Conservation (phyloP, 345 rosid species). For the Melastoma malabathricum region DNA sequence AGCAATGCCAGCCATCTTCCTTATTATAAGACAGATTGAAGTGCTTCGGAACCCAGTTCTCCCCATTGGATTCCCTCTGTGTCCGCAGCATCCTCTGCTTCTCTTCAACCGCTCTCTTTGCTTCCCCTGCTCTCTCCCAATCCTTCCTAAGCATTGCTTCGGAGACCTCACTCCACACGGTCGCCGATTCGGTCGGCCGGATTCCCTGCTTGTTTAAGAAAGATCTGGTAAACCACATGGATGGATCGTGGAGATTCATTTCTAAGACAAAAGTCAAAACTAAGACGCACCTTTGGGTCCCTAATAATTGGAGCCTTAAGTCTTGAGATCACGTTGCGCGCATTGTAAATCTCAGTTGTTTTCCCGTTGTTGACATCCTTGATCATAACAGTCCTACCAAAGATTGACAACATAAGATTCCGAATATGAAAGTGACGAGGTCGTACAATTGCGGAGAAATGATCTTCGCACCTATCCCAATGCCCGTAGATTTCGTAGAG, state of each 20-base stretch:
- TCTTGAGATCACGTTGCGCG: constrained; percentile 33
- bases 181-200: constrained; percentile 41
- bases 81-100: constrained; percentile 38
- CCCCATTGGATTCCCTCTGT: constrained; percentile 30
- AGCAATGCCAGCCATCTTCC: constrained; percentile 50
- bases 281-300: constrained; percentile 36
- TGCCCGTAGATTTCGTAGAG: constrained; percentile 49
- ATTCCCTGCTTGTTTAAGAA: constrained; percentile 31
- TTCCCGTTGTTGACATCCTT: constrained; percentile 42
- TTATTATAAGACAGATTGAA: constrained; percentile 27
- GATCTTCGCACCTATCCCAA: constrained; percentile 52
- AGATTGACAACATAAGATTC: not conserved
- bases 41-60: constrained; percentile 58
- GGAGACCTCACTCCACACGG: constrained; percentile 65
- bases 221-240: not conserved
- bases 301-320: constrained; percentile 47
- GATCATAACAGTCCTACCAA: constrained; percentile 37
- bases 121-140: constrained; percentile 66
- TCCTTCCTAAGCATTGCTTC: constrained; percentile 37
- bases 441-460: too few species aligned
- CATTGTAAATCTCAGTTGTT: constrained; percentile 42
- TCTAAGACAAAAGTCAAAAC: not conserved
- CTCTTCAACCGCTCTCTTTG: constrained; percentile 52
- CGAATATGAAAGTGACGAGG: not conserved
- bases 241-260: not conserved